A percentile compares a stretch with the other conserved stretches of the same genome.
Conservation (phyloP, 495 filamentous ascomycete genomes). For the Cetradonia linearis region DNA sequence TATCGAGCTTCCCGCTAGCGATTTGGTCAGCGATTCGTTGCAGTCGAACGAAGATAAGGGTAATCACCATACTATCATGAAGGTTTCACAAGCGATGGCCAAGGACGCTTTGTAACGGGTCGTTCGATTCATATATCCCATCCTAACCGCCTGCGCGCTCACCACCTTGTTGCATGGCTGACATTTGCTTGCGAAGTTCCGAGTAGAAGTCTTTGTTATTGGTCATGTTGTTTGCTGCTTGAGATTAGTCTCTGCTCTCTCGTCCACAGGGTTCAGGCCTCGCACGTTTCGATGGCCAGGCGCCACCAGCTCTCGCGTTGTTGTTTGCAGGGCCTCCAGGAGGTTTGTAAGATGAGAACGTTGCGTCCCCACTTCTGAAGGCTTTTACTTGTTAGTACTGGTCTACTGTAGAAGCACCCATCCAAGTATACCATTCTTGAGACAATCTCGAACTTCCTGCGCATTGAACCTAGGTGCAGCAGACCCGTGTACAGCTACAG, state of each 20-base stretch:
- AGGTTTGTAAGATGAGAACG: not conserved
- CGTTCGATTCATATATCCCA: not conserved
- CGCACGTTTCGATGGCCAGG: conserved; percentile 45
- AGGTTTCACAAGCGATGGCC: not conserved
- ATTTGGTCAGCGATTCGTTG: not conserved
- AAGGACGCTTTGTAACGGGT: not conserved
- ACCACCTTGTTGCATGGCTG: conserved; percentile 34
- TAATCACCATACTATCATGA: too few species aligned
- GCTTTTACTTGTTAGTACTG: not conserved
- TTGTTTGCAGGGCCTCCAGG: conserved; percentile 17
- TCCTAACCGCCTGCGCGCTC: conserved; percentile 31
- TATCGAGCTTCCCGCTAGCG: not conserved
- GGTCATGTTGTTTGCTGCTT: conserved; percentile 42
- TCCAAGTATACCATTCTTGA: conserved; percentile 23
- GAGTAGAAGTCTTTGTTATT: conserved; percentile 47
- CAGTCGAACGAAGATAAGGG: not conserved
- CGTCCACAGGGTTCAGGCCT: not conserved
- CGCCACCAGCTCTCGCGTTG: conserved; percentile 32
- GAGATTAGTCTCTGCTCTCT: not conserved
- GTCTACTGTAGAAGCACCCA: not conserved
- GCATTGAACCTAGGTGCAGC: conserved; percentile 34
- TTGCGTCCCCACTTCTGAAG: not conserved
- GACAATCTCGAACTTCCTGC: conserved; percentile 34
- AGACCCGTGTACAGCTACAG: not conserved
- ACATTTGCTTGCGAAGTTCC: conserved; percentile 43